Conservation (phyloP, 495 filamentous ascomycete species). For the Parachaetomium inaequale region DNA sequence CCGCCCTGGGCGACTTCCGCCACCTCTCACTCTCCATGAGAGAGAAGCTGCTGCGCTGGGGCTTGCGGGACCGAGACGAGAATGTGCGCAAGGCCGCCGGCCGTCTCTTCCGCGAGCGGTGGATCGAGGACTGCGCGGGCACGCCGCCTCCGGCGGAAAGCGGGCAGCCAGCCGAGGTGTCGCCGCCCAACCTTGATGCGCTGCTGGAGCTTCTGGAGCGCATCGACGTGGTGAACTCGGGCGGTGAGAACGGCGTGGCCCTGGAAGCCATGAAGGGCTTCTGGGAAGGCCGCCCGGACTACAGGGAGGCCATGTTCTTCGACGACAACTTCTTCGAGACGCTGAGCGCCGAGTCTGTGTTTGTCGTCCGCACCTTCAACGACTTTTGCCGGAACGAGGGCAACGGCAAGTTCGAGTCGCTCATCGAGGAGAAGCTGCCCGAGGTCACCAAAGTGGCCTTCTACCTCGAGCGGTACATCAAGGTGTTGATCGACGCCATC, state of each 20-base stretch:
- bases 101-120: constrained; percentile 85
- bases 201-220: constrained; percentile 89
- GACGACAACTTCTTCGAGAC: constrained; percentile 85
- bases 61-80: constrained; percentile 89
- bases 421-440: constrained; percentile 89
- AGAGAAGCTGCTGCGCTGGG: constrained; percentile 94
- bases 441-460: constrained; percentile 87
- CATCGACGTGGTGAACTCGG: constrained; percentile 87
- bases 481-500: constrained; percentile 67
- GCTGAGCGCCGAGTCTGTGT: constrained; percentile 78
- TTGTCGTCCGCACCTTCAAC: constrained; percentile 86
- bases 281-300: constrained; percentile 92
- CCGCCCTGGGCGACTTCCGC: constrained; percentile 90
- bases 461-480: constrained; percentile 74
- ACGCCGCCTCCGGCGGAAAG: constrained; percentile 48
- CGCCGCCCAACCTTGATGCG: constrained; percentile 64
- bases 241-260: constrained; percentile 82
- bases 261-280: constrained; percentile 91
- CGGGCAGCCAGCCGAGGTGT: constrained; percentile 48
- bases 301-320: constrained; percentile 74
- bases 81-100: constrained; percentile 88
- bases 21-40: constrained; percentile 93
- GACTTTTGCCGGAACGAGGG: constrained; percentile 76
- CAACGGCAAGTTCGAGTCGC: constrained; percentile 63
- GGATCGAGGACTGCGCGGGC: constrained; percentile 91